Evolutionary conservation across 345 rosid species (phyloP).

Genomic region (Gossypium australe): DNA sequence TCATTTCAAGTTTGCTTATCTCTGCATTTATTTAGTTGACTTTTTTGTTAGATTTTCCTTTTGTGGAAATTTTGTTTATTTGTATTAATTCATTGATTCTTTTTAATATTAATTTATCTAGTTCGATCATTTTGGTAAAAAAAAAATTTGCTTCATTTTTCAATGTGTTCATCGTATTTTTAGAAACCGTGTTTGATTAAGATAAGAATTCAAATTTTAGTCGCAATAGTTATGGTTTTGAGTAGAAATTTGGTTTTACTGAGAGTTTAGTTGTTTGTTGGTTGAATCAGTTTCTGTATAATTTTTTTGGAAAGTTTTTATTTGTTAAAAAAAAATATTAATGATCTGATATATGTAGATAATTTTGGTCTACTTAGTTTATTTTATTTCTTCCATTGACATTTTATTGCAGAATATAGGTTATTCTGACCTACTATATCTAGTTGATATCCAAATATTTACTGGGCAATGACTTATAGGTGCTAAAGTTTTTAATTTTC

Average conservation of each 20-base stretch:
- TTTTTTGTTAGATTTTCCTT: not conserved
- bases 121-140: too few species aligned
- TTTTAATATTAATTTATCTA: too few species aligned
- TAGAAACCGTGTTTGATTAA: not conserved
- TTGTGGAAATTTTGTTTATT: not conserved
- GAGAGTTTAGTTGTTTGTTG: not conserved
- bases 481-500: not conserved
- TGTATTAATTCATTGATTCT: not conserved
- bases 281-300: not conserved
- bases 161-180: not conserved
- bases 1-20: not conserved
- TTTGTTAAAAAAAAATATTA: too few species aligned
- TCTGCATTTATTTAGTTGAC: not conserved
- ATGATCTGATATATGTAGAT: not conserved
- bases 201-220: not conserved
- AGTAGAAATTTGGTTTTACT: not conserved
- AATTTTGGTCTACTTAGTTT: not conserved
- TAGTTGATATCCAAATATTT: not conserved
- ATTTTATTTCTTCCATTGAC: not conserved
- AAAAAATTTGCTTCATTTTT: not conserved
- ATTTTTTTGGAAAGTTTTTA: not conserved
- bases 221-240: not conserved
- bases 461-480: not conserved
- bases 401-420: not conserved
- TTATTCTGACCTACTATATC: not conserved